These are phyloP conservation scores for Panaeolus papilionaceus DNA, from an alignment of 768 basidiomycete genomes.

Conservation along the genomic window DNA sequence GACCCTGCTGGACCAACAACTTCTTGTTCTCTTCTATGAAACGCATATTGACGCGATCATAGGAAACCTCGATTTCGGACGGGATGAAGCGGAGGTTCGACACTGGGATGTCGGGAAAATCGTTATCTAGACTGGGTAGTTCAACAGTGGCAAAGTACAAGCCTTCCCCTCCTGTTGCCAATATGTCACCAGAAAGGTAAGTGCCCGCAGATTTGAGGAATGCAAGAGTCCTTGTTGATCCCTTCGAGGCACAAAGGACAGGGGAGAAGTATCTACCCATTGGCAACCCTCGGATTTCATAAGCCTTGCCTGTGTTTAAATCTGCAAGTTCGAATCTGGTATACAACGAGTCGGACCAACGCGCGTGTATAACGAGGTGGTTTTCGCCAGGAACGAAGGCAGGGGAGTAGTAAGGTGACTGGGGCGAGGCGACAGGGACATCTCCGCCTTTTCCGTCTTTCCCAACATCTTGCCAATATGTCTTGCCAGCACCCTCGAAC, in stretches of 20 bases:
- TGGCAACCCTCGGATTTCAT: constrained; percentile 62
- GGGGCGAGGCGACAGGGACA: constrained; percentile 55
- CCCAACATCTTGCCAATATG: constrained; percentile 54
- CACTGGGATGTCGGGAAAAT: constrained; percentile 41
- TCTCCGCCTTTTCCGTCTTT: constrained; percentile 35
- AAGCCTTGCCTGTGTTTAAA: constrained; percentile 45
- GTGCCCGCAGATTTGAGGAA: constrained; percentile 70
- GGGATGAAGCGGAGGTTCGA: constrained; percentile 56
- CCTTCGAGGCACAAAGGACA: constrained; percentile 53
- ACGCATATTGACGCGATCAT: constrained; percentile 53
- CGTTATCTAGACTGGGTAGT: constrained; percentile 42
- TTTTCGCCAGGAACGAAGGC: constrained; percentile 60
- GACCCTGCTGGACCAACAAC: constrained; percentile 65
- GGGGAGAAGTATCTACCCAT: constrained; percentile 72
- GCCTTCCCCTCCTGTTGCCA: constrained; percentile 68
- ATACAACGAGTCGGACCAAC: constrained; percentile 71
- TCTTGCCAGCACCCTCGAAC: constrained; percentile 73
- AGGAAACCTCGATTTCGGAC: constrained; percentile 50
- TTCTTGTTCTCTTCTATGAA: constrained; percentile 61
- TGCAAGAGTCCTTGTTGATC: constrained; percentile 54
- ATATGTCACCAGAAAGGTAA: constrained; percentile 62
- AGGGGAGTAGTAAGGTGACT: constrained; percentile 69
- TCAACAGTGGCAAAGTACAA: constrained; percentile 69
- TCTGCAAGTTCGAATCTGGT: constrained; percentile 72
- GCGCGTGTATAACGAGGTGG: constrained; percentile 64